Evolutionary conservation across 305 asterid species (phyloP).

Genomic region (Salvia sclarea): DNA sequence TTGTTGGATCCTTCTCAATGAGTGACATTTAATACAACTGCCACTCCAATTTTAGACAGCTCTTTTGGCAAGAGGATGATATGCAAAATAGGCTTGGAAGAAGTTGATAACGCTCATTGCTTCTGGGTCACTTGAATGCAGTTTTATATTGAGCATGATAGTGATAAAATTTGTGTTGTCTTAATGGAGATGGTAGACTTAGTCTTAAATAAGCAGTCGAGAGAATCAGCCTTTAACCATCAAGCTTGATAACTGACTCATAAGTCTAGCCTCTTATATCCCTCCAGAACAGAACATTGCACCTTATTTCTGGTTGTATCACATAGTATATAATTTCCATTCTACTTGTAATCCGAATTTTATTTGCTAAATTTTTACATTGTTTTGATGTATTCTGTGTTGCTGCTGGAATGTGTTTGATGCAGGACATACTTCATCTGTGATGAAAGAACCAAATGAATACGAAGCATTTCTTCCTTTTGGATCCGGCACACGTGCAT

Average conservation of each 20-base stretch:
- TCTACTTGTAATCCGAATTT: background rate
- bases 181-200: background rate
- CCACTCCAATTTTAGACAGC: background rate
- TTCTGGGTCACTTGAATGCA: too few species aligned
- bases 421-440: slow-evolving; percentile 28
- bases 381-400: slow-evolving; percentile 6
- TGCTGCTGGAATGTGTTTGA: slow-evolving; percentile 13
- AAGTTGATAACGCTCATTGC: background rate
- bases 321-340: background rate
- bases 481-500: slow-evolving; percentile 52
- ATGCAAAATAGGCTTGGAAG: background rate
- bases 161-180: background rate
- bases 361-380: background rate
- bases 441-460: slow-evolving; percentile 31
- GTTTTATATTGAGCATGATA: background rate
- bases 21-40: background rate
- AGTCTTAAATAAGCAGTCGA: background rate
- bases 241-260: background rate
- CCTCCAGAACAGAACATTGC: background rate
- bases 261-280: background rate
- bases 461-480: slow-evolving; percentile 44
- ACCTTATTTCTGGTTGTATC: background rate
- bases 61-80: background rate
- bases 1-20: background rate
- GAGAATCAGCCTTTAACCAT: background rate